A percentile compares a stretch with the other conserved stretches of the same genome.
Conservation (phyloP, 306 rosid genomes). For the Macrotyloma uniflorum region DNA sequence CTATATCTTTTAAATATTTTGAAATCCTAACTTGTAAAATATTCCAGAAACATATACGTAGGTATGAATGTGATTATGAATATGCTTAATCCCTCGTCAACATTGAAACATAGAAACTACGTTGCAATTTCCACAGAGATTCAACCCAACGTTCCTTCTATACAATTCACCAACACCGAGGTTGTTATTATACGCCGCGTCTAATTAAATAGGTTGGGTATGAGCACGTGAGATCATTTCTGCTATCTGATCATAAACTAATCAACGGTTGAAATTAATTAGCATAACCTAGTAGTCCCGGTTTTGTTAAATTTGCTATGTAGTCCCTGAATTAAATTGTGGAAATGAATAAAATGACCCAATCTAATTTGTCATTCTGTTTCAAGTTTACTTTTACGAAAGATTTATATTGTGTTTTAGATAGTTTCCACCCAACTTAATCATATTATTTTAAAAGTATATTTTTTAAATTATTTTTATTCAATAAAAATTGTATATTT, state of each 20-base stretch:
- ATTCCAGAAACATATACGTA: neutral
- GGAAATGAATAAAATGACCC: too few relatives aligned
- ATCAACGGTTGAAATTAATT: neutral
- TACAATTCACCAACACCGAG: neutral
- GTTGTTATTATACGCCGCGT: neutral
- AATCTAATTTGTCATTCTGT: too few relatives aligned
- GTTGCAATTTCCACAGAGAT: conserved; percentile 6
- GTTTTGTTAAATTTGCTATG: neutral
- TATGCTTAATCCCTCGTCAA: neutral
- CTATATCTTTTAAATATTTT: neutral
- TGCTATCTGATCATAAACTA: neutral
- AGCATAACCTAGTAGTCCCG: neutral
- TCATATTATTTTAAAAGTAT: too few relatives aligned
- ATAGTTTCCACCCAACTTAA: too few relatives aligned
- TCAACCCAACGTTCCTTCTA: neutral
- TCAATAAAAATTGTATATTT: too few relatives aligned
- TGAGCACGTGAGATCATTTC: neutral
- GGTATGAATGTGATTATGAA: neutral
- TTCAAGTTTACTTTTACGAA: too few relatives aligned
- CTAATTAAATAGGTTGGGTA: too few relatives aligned
- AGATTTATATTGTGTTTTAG: too few relatives aligned
- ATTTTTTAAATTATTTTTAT: too few relatives aligned
- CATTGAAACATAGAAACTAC: neutral
- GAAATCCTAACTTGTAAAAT: neutral
- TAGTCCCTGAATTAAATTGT: too few relatives aligned